These are phyloP conservation scores for Cavenderia fasciculata DNA, from an alignment of 78 protist species.

Conservation along the genomic window DNA sequence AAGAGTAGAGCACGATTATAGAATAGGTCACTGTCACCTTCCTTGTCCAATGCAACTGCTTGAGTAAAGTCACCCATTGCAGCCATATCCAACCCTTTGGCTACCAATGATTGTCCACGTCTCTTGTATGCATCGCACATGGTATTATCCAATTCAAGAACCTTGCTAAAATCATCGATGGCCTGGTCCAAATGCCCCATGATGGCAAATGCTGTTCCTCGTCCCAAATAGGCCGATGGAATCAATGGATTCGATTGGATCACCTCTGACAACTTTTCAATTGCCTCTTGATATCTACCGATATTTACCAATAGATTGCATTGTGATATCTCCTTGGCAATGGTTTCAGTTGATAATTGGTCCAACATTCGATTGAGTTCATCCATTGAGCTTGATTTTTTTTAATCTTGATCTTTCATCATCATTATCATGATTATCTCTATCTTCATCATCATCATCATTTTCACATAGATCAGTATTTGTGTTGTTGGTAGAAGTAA, in stretches of 20 bases:
- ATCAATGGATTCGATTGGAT: slow-evolving; percentile 53
- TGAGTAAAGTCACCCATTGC: slow-evolving; percentile 74
- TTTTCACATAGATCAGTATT: too few species aligned
- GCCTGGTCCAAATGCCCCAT: slow-evolving; percentile 50
- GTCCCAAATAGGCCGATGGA: slow-evolving; percentile 69
- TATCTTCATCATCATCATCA: too few species aligned
- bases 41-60: slow-evolving; percentile 45
- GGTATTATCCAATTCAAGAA: slow-evolving; percentile 65
- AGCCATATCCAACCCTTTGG: slow-evolving; percentile 16
- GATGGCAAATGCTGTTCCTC: slow-evolving; percentile 80
- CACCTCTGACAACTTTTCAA: slow-evolving; percentile 27
- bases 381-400: slow-evolving; percentile 43
- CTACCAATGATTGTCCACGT: slow-evolving; percentile 58
- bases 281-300: slow-evolving; percentile 54
- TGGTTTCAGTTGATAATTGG: slow-evolving; percentile 44
- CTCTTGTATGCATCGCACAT: slow-evolving; percentile 72
- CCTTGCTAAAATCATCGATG: slow-evolving; percentile 38
- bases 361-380: slow-evolving; percentile 39
- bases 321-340: not conserved
- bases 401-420: not conserved
- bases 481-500: too few species aligned
- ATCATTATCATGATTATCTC: too few species aligned
- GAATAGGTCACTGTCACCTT: slow-evolving; percentile 24
- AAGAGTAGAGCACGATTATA: slow-evolving; percentile 66
- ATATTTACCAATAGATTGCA: slow-evolving; percentile 68